Conservation (phyloP, 176 grass and related monocot genomes). For the Carex kokanica region DNA sequence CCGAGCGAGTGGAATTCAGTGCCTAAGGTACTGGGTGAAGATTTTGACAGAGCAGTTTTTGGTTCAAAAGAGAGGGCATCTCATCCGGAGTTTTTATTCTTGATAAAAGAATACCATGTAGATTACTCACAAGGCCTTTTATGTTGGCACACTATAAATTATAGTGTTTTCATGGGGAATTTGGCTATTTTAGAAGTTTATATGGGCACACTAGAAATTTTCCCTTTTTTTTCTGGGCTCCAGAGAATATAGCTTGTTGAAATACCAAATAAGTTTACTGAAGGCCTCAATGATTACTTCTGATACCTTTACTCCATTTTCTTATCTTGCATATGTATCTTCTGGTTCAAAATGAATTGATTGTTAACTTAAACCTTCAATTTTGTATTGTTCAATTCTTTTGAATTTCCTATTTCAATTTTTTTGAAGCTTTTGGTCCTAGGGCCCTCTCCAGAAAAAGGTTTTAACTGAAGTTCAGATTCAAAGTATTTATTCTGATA, state of each 20-base stretch:
- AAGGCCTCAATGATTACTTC: conserved; percentile 5
- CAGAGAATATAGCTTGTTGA: background rate
- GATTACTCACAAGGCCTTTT: too few relatives aligned
- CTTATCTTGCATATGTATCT: background rate
- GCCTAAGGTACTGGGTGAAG: too few relatives aligned
- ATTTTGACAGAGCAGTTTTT: too few relatives aligned
- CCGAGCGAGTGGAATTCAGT: too few relatives aligned
- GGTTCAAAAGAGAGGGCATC: too few relatives aligned
- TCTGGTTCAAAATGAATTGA: background rate
- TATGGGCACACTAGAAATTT: too few relatives aligned
- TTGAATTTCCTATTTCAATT: background rate
- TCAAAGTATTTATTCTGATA: background rate
- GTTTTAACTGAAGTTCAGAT: background rate
- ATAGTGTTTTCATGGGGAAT: too few relatives aligned
- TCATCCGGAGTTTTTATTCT: too few relatives aligned
- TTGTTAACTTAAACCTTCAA: background rate
- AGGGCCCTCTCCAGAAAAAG: background rate
- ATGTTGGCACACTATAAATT: too few relatives aligned
- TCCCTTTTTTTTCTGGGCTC: too few relatives aligned
- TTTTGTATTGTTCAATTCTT: background rate
- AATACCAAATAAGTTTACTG: background rate
- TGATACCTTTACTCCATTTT: background rate
- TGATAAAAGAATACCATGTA: too few relatives aligned
- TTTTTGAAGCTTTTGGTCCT: background rate
- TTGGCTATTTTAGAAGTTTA: too few relatives aligned